Percentiles rank a stretch among this genome's conserved stretches.
phyloP scores from a whole-genome alignment of 805 yeast species.

The Candida nitratophila region DNA sequence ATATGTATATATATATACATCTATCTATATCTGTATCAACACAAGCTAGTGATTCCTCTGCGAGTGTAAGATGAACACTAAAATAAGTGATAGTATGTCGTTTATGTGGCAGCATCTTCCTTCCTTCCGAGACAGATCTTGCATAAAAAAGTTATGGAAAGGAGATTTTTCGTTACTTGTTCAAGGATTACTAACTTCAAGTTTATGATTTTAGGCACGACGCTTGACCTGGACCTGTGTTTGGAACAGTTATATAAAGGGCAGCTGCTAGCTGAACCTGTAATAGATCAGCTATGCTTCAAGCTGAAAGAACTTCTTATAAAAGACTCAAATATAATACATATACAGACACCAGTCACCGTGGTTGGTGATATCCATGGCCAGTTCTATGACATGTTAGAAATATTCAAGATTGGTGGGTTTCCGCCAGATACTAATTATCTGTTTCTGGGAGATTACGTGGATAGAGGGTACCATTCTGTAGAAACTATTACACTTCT shows the following conservation, averaged over 20 bases:
- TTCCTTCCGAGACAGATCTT: too few relatives aligned
- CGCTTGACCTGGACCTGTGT: constrained; percentile 59
- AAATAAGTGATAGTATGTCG: not conserved
- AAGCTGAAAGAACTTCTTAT: constrained; percentile 77
- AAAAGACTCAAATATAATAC: constrained; percentile 80
- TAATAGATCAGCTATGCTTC: constrained; percentile 66
- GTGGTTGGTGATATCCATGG: constrained; percentile 98
- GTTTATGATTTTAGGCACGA: not conserved
- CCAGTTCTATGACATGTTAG: constrained; percentile 88
- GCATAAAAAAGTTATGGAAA: too few relatives aligned
- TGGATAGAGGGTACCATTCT: constrained; percentile 89
- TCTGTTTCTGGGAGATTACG: constrained; percentile 90
- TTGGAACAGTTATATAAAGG: constrained; percentile 58
- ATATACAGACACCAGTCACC: constrained; percentile 79
- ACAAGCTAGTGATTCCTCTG: too few relatives aligned
- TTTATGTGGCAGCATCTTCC: too few relatives aligned
- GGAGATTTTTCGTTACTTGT: too few relatives aligned
- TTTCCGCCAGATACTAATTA: constrained; percentile 90
- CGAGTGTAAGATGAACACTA: too few relatives aligned
- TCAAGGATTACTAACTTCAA: too few relatives aligned
- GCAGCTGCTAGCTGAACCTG: constrained; percentile 62
- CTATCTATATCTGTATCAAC: too few relatives aligned
- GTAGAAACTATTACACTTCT: constrained; percentile 87
- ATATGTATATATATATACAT: too few relatives aligned
- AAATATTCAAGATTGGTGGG: constrained; percentile 91